phyloP scores from a whole-genome alignment of 345 rosid genomes.

The Ceriops tagal region DNA sequence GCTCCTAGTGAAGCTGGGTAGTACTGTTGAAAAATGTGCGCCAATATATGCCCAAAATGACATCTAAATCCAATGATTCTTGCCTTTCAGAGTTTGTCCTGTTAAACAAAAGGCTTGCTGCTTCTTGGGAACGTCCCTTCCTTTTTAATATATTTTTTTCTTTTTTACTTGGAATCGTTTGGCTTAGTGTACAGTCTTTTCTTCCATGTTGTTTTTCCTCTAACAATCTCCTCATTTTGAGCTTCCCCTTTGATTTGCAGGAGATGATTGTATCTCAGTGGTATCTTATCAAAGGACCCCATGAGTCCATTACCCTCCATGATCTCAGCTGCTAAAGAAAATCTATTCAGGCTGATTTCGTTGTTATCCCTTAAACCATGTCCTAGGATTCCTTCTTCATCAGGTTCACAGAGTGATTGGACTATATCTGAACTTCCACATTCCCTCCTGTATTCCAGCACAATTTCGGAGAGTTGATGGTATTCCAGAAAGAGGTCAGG shows the following conservation, averaged over 20 bases:
- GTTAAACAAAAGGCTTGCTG: background rate
- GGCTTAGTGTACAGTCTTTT: constrained; percentile 27
- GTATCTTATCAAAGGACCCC: constrained; percentile 27
- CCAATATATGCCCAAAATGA: too few relatives aligned
- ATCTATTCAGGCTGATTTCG: constrained; percentile 24
- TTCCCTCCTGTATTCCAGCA: constrained; percentile 51
- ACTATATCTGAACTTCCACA: constrained; percentile 56
- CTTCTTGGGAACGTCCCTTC: background rate
- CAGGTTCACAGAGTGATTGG: constrained; percentile 55
- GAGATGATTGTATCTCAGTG: constrained; percentile 48
- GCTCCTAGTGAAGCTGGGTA: background rate
- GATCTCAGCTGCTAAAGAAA: constrained; percentile 41
- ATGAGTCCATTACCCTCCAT: constrained; percentile 42
- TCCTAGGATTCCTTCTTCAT: constrained; percentile 37
- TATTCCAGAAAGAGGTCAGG: constrained; percentile 49
- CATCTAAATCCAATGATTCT: too few relatives aligned
- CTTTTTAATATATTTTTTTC: background rate
- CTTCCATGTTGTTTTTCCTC: constrained; percentile 61
- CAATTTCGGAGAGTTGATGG: constrained; percentile 43
- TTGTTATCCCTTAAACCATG: constrained; percentile 16
- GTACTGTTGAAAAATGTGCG: background rate
- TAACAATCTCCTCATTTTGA: constrained; percentile 46
- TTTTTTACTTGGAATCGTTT: constrained; percentile 14
- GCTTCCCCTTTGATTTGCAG: constrained; percentile 37
- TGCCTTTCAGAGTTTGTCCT: background rate